Evolutionary conservation across 805 yeast species (phyloP).

Genomic region (Ogataea nonfermentans): DNA sequence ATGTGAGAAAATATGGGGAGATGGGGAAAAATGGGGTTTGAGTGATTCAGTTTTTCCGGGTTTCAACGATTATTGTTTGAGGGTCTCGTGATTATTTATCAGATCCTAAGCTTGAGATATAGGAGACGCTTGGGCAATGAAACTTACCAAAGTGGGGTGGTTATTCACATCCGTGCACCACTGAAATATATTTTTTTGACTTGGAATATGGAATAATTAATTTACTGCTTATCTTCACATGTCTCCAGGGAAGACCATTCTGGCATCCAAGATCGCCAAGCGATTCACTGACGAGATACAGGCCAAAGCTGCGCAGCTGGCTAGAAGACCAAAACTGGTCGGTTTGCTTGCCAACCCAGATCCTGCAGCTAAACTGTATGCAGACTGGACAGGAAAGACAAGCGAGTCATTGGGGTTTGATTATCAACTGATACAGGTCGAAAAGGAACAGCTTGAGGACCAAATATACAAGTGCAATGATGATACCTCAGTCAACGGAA

Average conservation of each 20-base stretch:
- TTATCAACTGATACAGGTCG: slow-evolving; percentile 70
- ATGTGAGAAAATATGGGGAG: neutral
- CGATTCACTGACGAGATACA: slow-evolving; percentile 72
- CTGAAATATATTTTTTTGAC: slow-evolving; percentile 2
- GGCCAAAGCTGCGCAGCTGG: slow-evolving; percentile 50
- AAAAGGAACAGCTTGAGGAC: slow-evolving; percentile 81
- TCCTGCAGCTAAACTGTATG: slow-evolving; percentile 94
- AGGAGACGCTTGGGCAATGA: neutral
- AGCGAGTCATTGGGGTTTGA: slow-evolving; percentile 81
- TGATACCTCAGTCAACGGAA: slow-evolving; percentile 78
- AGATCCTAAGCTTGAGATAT: no score
- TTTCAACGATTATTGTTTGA: no score
- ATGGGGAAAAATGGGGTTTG: slow-evolving; percentile 1
- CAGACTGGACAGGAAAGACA: slow-evolving; percentile 93
- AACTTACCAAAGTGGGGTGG: no score
- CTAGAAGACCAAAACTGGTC: slow-evolving; percentile 68
- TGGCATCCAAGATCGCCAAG: slow-evolving; percentile 87
- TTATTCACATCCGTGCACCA: slow-evolving; percentile 11
- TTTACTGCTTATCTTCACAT: slow-evolving; percentile 3
- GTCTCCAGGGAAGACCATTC: slow-evolving; percentile 70
- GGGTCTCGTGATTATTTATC: no score
- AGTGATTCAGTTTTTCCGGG: slow-evolving; percentile 1
- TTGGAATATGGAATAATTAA: slow-evolving; percentile 1
- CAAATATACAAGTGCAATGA: slow-evolving; percentile 78
- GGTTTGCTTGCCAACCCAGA: slow-evolving; percentile 91